A percentile compares a stretch with the other conserved stretches of the same genome.
Evolutionary conservation across 2,329 filamentous ascomycete genomes (phyloP).

Genomic region (Teratosphaeria zuluensis): DNA sequence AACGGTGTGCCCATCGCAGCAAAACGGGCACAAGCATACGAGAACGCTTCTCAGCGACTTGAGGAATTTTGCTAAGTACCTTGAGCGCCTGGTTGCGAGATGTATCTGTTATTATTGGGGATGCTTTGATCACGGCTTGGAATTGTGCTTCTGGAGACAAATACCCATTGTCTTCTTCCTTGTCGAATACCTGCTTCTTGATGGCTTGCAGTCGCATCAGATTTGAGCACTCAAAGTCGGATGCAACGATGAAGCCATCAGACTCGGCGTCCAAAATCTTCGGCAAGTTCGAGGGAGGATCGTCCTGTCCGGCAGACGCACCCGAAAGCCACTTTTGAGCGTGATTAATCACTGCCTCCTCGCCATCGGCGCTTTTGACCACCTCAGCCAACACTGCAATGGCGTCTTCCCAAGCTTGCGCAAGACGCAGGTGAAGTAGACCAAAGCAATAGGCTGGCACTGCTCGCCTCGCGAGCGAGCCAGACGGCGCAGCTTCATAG

Average conservation of each 20-base stretch:
- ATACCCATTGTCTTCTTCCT: constrained; percentile 35
- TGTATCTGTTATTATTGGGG: constrained; percentile 10
- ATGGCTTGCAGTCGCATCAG: constrained; percentile 49
- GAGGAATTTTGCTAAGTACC: constrained; percentile 63
- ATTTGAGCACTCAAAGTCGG: constrained; percentile 80
- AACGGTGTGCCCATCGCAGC: constrained; percentile 60
- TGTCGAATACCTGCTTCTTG: constrained; percentile 41
- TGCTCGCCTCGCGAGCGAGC: constrained; percentile 58
- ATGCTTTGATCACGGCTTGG: constrained; percentile 4
- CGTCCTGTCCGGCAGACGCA: constrained; percentile 26
- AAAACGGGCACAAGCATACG: constrained; percentile 78
- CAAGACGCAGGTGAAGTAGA: constrained; percentile 72
- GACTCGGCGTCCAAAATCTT: constrained; percentile 10
- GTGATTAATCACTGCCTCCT: constrained; percentile 60
- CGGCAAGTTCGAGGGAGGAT: constrained; percentile 1
- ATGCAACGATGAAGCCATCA: constrained; percentile 34
- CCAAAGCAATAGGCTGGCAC: constrained; percentile 82
- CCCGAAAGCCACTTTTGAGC: constrained; percentile 65
- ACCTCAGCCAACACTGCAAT: constrained; percentile 67
- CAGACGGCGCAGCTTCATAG: constrained; percentile 49
- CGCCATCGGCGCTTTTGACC: constrained; percentile 58
- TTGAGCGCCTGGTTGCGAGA: constrained; percentile 65
- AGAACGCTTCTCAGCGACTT: constrained; percentile 75
- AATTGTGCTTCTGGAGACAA: constrained; percentile 11
- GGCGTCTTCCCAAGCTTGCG: constrained; percentile 80